Evolutionary conservation across 257 asterid genomes (phyloP), one percentile per base, ranked within the genome.

Genomic region (Petrea volubilis): DNA sequence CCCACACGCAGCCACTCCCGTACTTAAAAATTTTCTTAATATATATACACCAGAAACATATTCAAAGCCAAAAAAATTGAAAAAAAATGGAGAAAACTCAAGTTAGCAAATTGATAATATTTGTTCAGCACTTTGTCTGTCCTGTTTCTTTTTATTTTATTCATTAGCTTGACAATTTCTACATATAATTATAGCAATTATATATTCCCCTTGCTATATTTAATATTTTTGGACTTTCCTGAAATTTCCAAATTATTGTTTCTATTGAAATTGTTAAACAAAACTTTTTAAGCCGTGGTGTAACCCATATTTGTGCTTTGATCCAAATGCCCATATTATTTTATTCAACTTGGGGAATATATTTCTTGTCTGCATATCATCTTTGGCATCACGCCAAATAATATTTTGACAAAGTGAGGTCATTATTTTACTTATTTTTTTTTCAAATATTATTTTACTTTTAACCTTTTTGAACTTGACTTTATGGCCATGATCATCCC

Each of bases 301-400:
- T 60, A 24, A 43, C 60, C 44, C 29, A 65, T 2, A 51, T 40
- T 25, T 27, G 29, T 29, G 31, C 49, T 21, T 5, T 18, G 29
- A 41, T 55, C 58, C 17, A 62, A 61, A 34, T 50, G 15, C 34
- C 36, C 15, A 60, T 38, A 29, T 60, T 38, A 38, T 38, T 51
- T 59, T 49, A 41, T 72, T 17, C 33, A 52, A 60, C 6, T 40
- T 67, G 64, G 68, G n/a, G 78, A 66, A 60, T 72, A 77, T 77
- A 67, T 67, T 67, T 72, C 67, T 51, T 72, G 71, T 77, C 78
- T 51, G 68, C 41, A 50, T 41, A 77, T 77, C 59, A 71, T 23
- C 12, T 1, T 20, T 75, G 18, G 67, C 76, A 65, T 76, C 72
- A 60, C 34, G 43, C 31, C 43, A 56, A 70, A 64, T 64, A 12